phyloP scores from a whole-genome alignment of 2,329 filamentous ascomycete species.

The Fusarium sp. region DNA sequence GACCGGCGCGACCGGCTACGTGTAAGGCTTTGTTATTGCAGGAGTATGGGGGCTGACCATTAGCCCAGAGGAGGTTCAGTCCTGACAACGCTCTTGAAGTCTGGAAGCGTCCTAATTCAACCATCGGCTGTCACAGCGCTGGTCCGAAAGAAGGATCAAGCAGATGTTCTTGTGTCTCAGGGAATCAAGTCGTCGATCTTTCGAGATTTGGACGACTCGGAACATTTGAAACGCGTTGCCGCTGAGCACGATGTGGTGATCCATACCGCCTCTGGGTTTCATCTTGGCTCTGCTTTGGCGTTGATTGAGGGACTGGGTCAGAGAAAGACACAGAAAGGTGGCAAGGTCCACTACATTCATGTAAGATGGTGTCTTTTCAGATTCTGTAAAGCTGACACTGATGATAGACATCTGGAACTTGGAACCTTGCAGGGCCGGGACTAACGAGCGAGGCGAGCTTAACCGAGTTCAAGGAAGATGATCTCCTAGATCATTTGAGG shows the following conservation, averaged over 20 bases:
- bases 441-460: not conserved
- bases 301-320: not conserved
- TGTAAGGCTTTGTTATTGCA: too few species aligned
- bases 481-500: not conserved
- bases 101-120: not conserved
- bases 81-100: slow-evolving; percentile 16
- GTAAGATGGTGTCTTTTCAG: not conserved
- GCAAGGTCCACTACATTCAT: not conserved
- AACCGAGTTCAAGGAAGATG: not conserved
- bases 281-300: not conserved
- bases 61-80: slow-evolving; percentile 14
- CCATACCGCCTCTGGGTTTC: not conserved
- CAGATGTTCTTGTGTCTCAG: not conserved
- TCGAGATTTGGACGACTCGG: not conserved
- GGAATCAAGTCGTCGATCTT: not conserved
- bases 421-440: not conserved
- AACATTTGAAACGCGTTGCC: not conserved
- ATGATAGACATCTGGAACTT: not conserved
- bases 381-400: not conserved
- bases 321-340: not conserved
- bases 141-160: slow-evolving; percentile 13
- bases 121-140: slow-evolving; percentile 3
- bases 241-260: not conserved
- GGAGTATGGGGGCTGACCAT: too few species aligned
- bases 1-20: slow-evolving; percentile 19